Base-by-base conservation (phyloP, 2,329 filamentous ascomycete genomes). In the Colletotrichum theobromicola region DNA sequence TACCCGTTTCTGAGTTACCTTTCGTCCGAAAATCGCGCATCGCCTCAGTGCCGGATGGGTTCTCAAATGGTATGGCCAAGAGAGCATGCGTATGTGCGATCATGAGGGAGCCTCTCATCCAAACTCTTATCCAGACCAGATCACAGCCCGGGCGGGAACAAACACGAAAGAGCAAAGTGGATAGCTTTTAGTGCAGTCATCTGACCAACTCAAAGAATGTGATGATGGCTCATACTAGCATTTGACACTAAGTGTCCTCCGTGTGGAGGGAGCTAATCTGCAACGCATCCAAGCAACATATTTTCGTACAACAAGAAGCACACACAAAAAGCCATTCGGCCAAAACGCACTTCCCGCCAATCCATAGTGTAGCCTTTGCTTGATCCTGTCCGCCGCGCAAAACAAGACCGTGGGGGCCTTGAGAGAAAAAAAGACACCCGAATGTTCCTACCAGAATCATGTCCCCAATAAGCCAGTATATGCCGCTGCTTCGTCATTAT, bases 401-500 rank as follows among this genome's bases (percentile, higher is more conserved):
- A 61, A 7, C 66, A 50, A 37, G 21, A 53, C 28, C 28, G 15
- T n/a, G 35, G 58, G 32, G 55, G 34, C 42, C 18, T 57, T 30
- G 53, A 16, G 21, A 50, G 46, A 26, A 30, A n/a, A 35, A 50
- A 68, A 35, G 15, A 63, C 32, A 58, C 57, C 21, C 58, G 16
- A 26, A 53, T 58, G 67, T 63, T 60, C 35, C 57, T 71, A 16
- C 37, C 32, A 63, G 21, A 74, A 57, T 63, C 37, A 69, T 70
- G 42, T 53, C 63, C 62, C 67, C 57, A 26, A 37, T 66, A 67
- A 76, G 71, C 46, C 74, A 75, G 60, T 74, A 75, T 75, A 64
- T 74, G 73, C 73, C 42, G 60, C 72, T 70, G 72, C 65, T 67
- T 75, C 66, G 72, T 75, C 74, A 72, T 76, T 73, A 75, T 76